Conservation (phyloP, 306 rosid genomes). For the Cucurbita moschata region DNA sequence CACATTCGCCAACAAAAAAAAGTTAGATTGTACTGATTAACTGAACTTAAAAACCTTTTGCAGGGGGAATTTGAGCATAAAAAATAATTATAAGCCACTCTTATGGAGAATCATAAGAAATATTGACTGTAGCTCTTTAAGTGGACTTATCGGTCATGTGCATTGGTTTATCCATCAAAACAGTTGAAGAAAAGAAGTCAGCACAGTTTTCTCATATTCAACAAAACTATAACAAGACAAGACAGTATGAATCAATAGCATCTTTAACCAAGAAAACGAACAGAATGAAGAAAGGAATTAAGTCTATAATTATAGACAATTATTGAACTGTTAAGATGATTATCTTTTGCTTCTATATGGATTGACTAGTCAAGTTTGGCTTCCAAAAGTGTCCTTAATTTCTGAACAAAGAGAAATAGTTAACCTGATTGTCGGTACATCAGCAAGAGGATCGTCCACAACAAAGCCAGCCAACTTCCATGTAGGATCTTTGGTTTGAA, state of each 20-base stretch:
- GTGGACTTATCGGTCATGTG: neutral
- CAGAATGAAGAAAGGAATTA: neutral
- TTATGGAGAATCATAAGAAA: neutral
- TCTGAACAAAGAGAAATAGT: neutral
- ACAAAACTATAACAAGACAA: neutral
- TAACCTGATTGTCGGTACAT: conserved; percentile 65
- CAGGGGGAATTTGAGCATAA: neutral
- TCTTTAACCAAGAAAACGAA: neutral
- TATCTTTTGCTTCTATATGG: neutral
- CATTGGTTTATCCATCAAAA: neutral
- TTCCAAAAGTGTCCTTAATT: neutral
- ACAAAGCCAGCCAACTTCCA: conserved; percentile 88
- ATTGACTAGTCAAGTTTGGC: neutral
- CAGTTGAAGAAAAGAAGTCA: neutral
- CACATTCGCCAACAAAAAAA: neutral
- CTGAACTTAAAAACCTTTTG: neutral
- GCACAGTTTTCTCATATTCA: neutral
- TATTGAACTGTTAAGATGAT: neutral
- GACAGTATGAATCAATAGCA: neutral
- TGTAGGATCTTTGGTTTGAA: conserved; percentile 58
- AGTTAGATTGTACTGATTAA: neutral
- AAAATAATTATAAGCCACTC: neutral
- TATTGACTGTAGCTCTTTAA: neutral
- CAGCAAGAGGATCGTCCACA: conserved; percentile 70
- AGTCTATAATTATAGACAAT: neutral